Base-by-base conservation (phyloP, 768 basidiomycete species). In the Tephrocybe sp. region DNA sequence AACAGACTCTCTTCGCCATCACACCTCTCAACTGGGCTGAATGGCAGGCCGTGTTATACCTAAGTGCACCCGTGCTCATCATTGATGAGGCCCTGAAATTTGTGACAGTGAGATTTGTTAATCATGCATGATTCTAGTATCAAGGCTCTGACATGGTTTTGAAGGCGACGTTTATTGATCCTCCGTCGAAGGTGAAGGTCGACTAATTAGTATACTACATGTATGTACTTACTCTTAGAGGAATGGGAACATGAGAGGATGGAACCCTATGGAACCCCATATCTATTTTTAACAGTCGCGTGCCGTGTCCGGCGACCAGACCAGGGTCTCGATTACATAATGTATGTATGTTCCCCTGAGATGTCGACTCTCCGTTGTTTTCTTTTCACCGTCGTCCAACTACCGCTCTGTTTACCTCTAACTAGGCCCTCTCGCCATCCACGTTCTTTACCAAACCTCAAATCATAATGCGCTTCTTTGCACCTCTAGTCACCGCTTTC, bases 31-130 rank as follows among this genome's bases (percentile, higher is more conserved):
- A 97, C 75, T 92, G 86, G 89, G 68, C 67, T 18, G 95, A 99
- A 69, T 99, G 95, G 95, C 83, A 86, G 66, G 94, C 93, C 15
- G 94, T 99, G 8, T 67, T 99, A 53, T 80, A 76, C 57, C 77
- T 98, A 54, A 93, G 90, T 56, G 84, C 83, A 5, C 95, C 95
- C 16, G 93, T 99, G 27, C 63, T 99, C 31, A 44, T 89, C 41
- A 84, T 98, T 41, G 95, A 98, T 67, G 97, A 98, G 68, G 59
- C 88, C 21, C 73, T 98, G 62, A 98, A 98, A 67, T 84, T 87
- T 54, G 66, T 89, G 46, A 80, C 88, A 58, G 89, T 89, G 59
- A 65, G 85, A 65, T 30, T 30, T 5, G 36, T 18, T 19, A 24
- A 50, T 33, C 3, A 13, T 6, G 33, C 3, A 13, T 6, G 33